Evolutionary conservation across 202 grass and related monocot species (phyloP).

Genomic region (Zizania palustris): DNA sequence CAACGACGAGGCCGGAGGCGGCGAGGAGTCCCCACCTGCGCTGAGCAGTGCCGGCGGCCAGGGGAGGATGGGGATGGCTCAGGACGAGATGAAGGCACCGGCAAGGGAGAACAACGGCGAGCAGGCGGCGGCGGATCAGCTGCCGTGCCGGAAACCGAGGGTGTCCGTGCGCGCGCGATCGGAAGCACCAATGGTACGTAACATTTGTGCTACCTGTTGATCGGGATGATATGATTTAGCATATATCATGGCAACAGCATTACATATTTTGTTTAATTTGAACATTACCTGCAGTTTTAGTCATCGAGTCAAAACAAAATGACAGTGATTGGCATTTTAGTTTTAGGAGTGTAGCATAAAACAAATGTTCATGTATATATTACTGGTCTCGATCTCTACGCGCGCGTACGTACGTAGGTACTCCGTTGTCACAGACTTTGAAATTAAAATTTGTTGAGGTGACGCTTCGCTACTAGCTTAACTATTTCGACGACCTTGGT

Average conservation of each 20-base stretch:
- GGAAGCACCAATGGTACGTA: conserved; percentile 68
- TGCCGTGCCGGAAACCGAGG: conserved; percentile 67
- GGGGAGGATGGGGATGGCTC: conserved; percentile 5
- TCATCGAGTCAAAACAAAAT: too few species aligned
- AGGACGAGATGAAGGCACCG: not conserved
- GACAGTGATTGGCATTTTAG: too few species aligned
- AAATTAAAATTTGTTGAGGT: not conserved
- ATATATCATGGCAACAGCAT: too few species aligned
- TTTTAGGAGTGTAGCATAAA: too few species aligned
- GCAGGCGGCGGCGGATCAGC: conserved; percentile 24
- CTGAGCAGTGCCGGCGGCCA: conserved; percentile 6
- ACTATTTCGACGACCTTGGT: not conserved
- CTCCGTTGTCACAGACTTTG: not conserved
- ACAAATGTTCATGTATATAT: too few species aligned
- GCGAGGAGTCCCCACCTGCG: conserved; percentile 16
- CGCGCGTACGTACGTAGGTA: too few species aligned
- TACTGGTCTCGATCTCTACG: too few species aligned
- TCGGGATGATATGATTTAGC: too few species aligned
- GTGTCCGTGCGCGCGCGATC: conserved; percentile 89
- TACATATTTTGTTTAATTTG: too few species aligned
- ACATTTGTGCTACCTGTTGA: not conserved
- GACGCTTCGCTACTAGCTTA: not conserved
- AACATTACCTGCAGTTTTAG: too few species aligned
- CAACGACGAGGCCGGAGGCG: conserved; percentile 18
- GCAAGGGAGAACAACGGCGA: conserved; percentile 34